A percentile compares a stretch with the other conserved stretches of the same genome.
phyloP scores from a whole-genome alignment of 202 grass and related monocot genomes.

The Setaria viridis region DNA sequence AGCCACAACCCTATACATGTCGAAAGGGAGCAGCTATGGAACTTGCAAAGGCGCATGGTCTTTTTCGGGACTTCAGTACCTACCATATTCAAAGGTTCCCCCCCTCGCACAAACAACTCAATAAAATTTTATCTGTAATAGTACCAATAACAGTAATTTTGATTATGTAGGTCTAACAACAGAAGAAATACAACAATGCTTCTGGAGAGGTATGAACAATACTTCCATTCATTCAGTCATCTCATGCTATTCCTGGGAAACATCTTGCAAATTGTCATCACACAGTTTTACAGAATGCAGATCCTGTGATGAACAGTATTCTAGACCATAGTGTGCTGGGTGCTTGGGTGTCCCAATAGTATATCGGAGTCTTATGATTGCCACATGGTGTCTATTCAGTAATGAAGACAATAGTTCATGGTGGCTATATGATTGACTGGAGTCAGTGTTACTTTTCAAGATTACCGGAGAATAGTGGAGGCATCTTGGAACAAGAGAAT shows the following conservation, averaged over 20 bases:
- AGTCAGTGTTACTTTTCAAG: background rate
- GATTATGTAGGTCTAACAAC: slow-evolving; percentile 63
- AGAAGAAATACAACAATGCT: slow-evolving; percentile 74
- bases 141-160: slow-evolving; percentile 46
- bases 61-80: slow-evolving; percentile 76
- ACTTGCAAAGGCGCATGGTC: slow-evolving; percentile 67
- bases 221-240: slow-evolving; percentile 30
- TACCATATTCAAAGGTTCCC: slow-evolving; percentile 68
- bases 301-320: slow-evolving; percentile 32
- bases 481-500: background rate
- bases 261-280: slow-evolving; percentile 33
- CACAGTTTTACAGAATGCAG: slow-evolving; percentile 25
- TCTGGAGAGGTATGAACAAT: slow-evolving; percentile 70
- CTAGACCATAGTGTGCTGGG: slow-evolving; percentile 6
- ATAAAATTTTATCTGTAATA: slow-evolving; percentile 27
- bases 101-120: slow-evolving; percentile 20
- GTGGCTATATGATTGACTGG: background rate
- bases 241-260: background rate
- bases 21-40: slow-evolving; percentile 70
- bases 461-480: background rate
- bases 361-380: slow-evolving; percentile 6
- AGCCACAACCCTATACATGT: slow-evolving; percentile 72
- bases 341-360: background rate
- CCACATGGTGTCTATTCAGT: background rate
- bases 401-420: background rate